Percentiles rank a stretch among this genome's conserved stretches.
phyloP scores from a whole-genome alignment of 2,329 filamentous ascomycete genomes.

The Fusarium luffae region DNA sequence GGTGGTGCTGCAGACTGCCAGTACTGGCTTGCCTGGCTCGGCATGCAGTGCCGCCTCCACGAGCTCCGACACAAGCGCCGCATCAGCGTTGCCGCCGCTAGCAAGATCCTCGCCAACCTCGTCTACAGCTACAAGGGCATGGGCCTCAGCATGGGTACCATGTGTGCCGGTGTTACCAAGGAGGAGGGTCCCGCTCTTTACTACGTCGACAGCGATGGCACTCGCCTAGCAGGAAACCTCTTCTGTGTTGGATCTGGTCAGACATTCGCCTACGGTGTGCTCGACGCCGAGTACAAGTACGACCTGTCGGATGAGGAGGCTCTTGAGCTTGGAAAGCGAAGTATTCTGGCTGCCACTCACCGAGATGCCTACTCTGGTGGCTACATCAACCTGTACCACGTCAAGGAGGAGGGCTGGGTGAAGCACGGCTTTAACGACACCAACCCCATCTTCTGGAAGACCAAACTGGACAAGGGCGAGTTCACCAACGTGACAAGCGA shows the following conservation, averaged over 20 bases:
- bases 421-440: constrained; percentile 99
- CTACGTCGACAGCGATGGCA: constrained; percentile 97
- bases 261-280: constrained; percentile 97
- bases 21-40: constrained; percentile 99
- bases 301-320: constrained; percentile 89
- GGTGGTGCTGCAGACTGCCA: constrained; percentile 99
- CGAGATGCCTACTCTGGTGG: constrained; percentile 98
- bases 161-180: constrained; percentile 96
- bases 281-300: constrained; percentile 95
- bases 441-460: constrained; percentile 99
- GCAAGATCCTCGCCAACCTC: constrained; percentile 98
- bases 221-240: constrained; percentile 89
- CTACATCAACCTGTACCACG: constrained; percentile 98
- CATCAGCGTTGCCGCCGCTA: constrained; percentile 96
- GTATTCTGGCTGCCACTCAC: constrained; percentile 95
- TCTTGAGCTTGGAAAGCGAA: constrained; percentile 87
- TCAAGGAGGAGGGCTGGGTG: constrained; percentile 99
- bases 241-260: constrained; percentile 99
- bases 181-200: constrained; percentile 97
- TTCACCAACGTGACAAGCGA: constrained; percentile 93
- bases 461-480: constrained; percentile 97
- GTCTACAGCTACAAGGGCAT: constrained; percentile 99
- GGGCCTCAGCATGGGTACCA: constrained; percentile 98
- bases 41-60: constrained; percentile 98
- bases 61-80: constrained; percentile 99